These are phyloP conservation scores for Rosellinia necatrix DNA, from an alignment of 2,329 filamentous ascomycete species.

Conservation along the genomic window DNA sequence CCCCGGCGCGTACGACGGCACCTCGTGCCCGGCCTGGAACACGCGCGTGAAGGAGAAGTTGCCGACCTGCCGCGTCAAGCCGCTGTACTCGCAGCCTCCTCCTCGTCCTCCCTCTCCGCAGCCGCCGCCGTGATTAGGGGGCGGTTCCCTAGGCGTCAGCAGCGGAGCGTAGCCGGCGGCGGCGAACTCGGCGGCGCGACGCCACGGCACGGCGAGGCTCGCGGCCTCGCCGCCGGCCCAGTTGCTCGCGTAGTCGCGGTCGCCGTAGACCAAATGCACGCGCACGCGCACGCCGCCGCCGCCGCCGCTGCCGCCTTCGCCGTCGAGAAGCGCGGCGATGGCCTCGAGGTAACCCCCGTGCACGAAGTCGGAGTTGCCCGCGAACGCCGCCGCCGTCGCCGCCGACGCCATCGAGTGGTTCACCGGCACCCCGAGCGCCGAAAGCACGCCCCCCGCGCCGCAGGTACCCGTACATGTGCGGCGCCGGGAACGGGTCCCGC, in stretches of 20 bases:
- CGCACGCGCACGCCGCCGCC: too few species aligned
- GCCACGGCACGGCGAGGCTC: conserved; percentile 50
- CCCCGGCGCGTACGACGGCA: conserved; percentile 16
- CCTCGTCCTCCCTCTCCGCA: neutral
- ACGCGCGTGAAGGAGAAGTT: conserved; percentile 55
- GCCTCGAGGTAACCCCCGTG: conserved; percentile 44
- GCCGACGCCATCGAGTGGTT: conserved; percentile 54
- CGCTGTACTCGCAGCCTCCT: conserved; percentile 38
- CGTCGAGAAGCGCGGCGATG: conserved; percentile 52
- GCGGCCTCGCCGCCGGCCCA: conserved; percentile 60
- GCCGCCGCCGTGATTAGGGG: neutral
- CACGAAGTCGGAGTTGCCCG: conserved; percentile 40
- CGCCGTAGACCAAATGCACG: conserved; percentile 60
- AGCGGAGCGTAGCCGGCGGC: conserved; percentile 68
- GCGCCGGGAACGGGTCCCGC: conserved; percentile 54
- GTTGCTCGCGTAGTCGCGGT: conserved; percentile 59
- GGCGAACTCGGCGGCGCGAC: conserved; percentile 58
- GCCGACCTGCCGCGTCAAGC: conserved; percentile 68
- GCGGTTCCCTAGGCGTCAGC: too few species aligned
- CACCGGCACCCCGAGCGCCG: conserved; percentile 58
- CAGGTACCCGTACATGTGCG: conserved; percentile 57
- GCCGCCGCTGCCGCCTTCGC: too few species aligned
- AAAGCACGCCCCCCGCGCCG: conserved; percentile 56
- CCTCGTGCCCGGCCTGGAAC: conserved; percentile 21
- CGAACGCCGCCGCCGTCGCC: conserved; percentile 45